Percentiles rank a stretch among this genome's conserved stretches.
Evolutionary conservation across 257 asterid genomes (phyloP).

Genomic region (Datura wrightii): DNA sequence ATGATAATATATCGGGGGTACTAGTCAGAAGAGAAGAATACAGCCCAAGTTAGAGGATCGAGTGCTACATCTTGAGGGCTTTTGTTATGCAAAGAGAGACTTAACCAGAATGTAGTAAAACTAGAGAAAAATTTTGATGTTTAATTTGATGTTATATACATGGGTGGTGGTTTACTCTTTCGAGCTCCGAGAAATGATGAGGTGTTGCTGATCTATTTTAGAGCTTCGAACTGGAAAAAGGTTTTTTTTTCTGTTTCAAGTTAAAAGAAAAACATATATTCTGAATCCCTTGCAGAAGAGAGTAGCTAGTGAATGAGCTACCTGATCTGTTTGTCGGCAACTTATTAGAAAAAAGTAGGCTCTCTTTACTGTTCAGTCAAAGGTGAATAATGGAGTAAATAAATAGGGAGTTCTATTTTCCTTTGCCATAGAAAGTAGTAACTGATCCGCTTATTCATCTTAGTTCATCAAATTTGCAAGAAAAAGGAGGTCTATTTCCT

Average conservation of each 20-base stretch:
- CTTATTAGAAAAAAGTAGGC: neutral
- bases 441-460: neutral
- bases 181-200: neutral
- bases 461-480: neutral
- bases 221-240: neutral
- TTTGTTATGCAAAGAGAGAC: neutral
- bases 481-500: neutral
- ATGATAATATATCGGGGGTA: neutral
- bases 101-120: conserved; percentile 18
- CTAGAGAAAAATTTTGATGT: neutral
- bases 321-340: neutral
- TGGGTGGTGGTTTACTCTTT: neutral
- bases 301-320: neutral
- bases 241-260: neutral
- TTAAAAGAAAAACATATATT: neutral
- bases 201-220: conserved; percentile 20
- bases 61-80: neutral
- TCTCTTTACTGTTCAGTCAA: neutral
- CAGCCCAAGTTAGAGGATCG: neutral
- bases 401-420: neutral
- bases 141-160: conserved; percentile 7
- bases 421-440: neutral
- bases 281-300: neutral
- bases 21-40: neutral
- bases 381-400: neutral